A percentile compares a stretch with the other conserved stretches of the same genome.
Conservation (phyloP, 1,139 yeast species). For the Zygosaccharomyces sapae region DNA sequence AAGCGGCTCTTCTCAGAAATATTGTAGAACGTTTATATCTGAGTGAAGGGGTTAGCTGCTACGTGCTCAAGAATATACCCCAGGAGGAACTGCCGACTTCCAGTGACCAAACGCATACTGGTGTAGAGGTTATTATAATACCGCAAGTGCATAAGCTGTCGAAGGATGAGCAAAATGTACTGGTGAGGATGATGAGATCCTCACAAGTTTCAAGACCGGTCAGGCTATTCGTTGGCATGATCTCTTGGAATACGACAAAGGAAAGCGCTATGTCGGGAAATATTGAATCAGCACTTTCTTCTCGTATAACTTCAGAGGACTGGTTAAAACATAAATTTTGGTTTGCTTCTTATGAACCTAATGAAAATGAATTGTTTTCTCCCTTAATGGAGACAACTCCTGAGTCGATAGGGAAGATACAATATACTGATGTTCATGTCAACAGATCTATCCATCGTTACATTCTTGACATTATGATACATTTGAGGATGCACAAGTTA, state of each 20-base stretch:
- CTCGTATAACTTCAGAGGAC: constrained; percentile 11
- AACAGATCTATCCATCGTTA: constrained; percentile 29
- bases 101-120: constrained; percentile 1
- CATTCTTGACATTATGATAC: constrained; percentile 35
- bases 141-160: constrained; percentile 18
- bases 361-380: constrained; percentile 5
- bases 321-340: constrained; percentile 32
- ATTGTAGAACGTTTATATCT: constrained; percentile 11
- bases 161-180: constrained; percentile 13
- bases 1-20: constrained; percentile 11
- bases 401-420: neutral
- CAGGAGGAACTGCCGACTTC: constrained; percentile 1
- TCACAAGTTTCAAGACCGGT: constrained; percentile 1
- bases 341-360: constrained; percentile 26
- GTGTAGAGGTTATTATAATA: constrained; percentile 15
- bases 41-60: constrained; percentile 7
- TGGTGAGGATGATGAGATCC: constrained; percentile 13
- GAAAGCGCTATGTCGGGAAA: neutral
- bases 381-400: neutral
- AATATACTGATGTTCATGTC: constrained; percentile 17
- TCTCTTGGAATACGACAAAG: constrained; percentile 15
- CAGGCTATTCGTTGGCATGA: constrained; percentile 21
- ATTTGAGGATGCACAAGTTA: constrained; percentile 34
- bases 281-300: constrained; percentile 2
- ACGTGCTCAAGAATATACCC: constrained; percentile 4